A percentile compares a stretch with the other conserved stretches of the same genome.
Evolutionary conservation across 2,329 filamentous ascomycete species (phyloP).

Genomic region (Colletotrichum phormii): DNA sequence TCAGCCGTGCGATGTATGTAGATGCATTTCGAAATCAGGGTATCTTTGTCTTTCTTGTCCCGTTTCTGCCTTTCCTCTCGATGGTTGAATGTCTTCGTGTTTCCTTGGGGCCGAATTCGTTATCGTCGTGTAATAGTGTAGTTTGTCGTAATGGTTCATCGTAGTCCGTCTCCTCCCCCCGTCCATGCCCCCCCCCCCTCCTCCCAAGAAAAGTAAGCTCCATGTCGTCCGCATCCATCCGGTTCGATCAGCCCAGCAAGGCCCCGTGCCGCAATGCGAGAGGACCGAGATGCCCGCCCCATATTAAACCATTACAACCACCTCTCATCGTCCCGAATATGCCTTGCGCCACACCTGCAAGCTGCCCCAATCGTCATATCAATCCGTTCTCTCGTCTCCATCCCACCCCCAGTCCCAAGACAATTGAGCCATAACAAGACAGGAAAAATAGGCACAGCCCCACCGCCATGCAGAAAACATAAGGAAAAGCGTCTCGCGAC

Average conservation of each 20-base stretch:
- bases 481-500: not conserved
- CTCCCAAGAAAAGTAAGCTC: not conserved
- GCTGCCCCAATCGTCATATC: slow-evolving; percentile 22
- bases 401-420: not conserved
- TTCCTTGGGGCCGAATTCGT: not conserved
- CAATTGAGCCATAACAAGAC: not conserved
- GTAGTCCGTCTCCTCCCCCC: not conserved
- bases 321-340: slow-evolving; percentile 25
- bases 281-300: slow-evolving; percentile 11
- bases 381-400: slow-evolving; percentile 7
- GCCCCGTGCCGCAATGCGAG: slow-evolving; percentile 12
- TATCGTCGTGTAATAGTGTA: not conserved
- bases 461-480: slow-evolving; percentile 26
- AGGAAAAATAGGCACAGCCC: slow-evolving; percentile 17
- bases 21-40: slow-evolving; percentile 1
- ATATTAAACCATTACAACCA: slow-evolving; percentile 8
- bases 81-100: not conserved
- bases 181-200: not conserved
- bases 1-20: slow-evolving; percentile 3
- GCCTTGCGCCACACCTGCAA: slow-evolving; percentile 36
- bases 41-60: slow-evolving; percentile 2
- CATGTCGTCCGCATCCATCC: not conserved
- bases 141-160: not conserved
- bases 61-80: not conserved
- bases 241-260: slow-evolving; percentile 1